Evolutionary conservation across 1,284 basidiomycete genomes (phyloP).

Genomic region (Tylopilus sp.): DNA sequence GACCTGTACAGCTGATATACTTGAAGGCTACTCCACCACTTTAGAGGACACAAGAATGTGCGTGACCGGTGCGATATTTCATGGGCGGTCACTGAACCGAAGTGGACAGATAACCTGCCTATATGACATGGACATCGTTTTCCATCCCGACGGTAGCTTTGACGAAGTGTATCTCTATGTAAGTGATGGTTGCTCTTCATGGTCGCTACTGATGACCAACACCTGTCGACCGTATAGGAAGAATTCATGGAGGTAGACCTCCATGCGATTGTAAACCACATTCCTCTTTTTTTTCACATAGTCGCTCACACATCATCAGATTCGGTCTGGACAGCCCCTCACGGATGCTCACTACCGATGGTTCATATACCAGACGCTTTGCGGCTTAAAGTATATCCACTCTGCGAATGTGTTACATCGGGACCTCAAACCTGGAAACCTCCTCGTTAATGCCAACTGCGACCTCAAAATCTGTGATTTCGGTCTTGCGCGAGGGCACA

Average conservation of each 20-base stretch:
- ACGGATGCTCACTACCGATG: constrained; percentile 99
- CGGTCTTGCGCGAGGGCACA: constrained; percentile 94
- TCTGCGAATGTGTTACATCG: constrained; percentile 97
- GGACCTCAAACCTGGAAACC: constrained; percentile 95
- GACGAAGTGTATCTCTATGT: constrained; percentile 95
- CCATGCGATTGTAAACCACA: constrained; percentile 81
- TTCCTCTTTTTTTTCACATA: neutral
- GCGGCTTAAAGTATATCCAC: constrained; percentile 98
- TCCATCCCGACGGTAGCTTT: constrained; percentile 85
- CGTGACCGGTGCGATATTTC: constrained; percentile 19
- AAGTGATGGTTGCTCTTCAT: constrained; percentile 30
- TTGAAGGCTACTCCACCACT: constrained; percentile 84
- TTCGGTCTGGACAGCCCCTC: constrained; percentile 95
- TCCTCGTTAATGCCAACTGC: constrained; percentile 98
- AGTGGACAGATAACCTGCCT: constrained; percentile 76
- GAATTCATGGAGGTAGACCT: constrained; percentile 99
- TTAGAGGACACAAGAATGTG: constrained; percentile 96
- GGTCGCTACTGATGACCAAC: neutral
- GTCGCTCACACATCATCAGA: constrained; percentile 48
- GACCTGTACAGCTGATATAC: constrained; percentile 4
- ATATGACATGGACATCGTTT: constrained; percentile 97
- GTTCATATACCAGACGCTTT: constrained; percentile 98
- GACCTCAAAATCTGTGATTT: constrained; percentile 99
- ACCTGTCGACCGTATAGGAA: constrained; percentile 58
- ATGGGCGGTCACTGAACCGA: constrained; percentile 6